These are phyloP conservation scores for Phytopythium montanum DNA, from an alignment of 352 stramenopile genomes.

Conservation along the genomic window DNA sequence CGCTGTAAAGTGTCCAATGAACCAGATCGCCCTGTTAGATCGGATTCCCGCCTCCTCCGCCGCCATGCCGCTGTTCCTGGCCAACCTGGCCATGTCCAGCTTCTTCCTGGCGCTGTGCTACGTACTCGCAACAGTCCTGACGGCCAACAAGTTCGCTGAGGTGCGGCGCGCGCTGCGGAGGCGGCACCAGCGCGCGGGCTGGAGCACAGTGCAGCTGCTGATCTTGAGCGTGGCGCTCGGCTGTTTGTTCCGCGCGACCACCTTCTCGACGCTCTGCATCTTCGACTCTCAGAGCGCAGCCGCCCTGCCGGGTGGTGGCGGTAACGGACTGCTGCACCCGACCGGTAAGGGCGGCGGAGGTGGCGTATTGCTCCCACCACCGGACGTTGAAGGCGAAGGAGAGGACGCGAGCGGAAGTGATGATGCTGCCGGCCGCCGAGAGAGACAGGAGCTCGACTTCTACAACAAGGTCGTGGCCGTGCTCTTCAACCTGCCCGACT, in stretches of 20 bases:
- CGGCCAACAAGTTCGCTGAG: conserved; percentile 70
- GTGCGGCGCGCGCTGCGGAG: conserved; percentile 65
- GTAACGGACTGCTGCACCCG: conserved; percentile 15
- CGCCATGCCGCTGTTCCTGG: conserved; percentile 86
- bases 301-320: conserved; percentile 24
- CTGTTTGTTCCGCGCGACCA: conserved; percentile 83
- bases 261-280: conserved; percentile 86
- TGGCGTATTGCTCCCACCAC: conserved; percentile 8
- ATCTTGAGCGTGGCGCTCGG: conserved; percentile 79
- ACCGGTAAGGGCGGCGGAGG: conserved; percentile 8
- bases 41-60: no score
- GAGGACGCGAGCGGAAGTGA: conserved; percentile 12
- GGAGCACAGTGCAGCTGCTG: conserved; percentile 81
- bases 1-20: no score
- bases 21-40: no score
- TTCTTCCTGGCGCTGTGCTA: conserved; percentile 89
- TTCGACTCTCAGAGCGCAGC: conserved; percentile 75
- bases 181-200: conserved; percentile 60
- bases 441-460: conserved; percentile 76
- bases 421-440: conserved; percentile 14
- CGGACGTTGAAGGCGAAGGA: conserved; percentile 12
- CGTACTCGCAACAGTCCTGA: conserved; percentile 77
- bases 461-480: conserved; percentile 91
- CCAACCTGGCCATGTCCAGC: conserved; percentile 83
- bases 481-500: conserved; percentile 92